Percentiles rank a stretch among this genome's conserved stretches.
phyloP scores from a whole-genome alignment of 495 filamentous ascomycete genomes.

The Penicillium turbatum region DNA sequence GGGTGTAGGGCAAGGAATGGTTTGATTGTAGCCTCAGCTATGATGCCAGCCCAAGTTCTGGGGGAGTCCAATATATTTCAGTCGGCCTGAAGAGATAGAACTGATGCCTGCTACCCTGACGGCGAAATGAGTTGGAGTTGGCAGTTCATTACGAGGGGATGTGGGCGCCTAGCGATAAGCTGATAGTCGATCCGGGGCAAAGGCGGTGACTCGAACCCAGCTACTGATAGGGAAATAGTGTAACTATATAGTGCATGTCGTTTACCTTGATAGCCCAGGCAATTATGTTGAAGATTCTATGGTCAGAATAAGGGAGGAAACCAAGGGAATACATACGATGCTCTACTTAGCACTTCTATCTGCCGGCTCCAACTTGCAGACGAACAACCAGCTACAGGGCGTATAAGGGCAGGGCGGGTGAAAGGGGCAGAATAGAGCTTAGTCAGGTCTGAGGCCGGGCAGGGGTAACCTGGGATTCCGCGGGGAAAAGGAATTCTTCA shows the following conservation, averaged over 20 bases:
- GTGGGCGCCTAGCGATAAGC: conserved; percentile 7
- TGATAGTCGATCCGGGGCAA: conserved; percentile 25
- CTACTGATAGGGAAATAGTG: not conserved
- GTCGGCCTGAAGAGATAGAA: not conserved
- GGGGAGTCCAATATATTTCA: not conserved
- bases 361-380: not conserved
- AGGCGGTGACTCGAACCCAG: conserved; percentile 13
- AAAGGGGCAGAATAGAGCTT: conserved; percentile 1
- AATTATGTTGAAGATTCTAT: no score
- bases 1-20: not conserved
- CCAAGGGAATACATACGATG: no score
- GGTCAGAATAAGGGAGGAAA: no score
- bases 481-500: conserved; percentile 8
- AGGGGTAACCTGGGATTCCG: not conserved
- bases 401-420: not conserved
- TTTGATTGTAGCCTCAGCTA: not conserved
- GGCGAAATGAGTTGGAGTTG: not conserved
- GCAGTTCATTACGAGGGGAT: not conserved
- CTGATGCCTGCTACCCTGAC: not conserved
- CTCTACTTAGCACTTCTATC: not conserved
- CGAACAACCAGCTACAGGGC: not conserved
- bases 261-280: no score
- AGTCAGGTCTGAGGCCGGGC: not conserved
- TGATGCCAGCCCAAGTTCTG: not conserved
- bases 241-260: no score